Evolutionary conservation across 2,329 filamentous ascomycete genomes (phyloP), one percentile per base, ranked within the genome.

Genomic region (Diaporthe sp.): DNA sequence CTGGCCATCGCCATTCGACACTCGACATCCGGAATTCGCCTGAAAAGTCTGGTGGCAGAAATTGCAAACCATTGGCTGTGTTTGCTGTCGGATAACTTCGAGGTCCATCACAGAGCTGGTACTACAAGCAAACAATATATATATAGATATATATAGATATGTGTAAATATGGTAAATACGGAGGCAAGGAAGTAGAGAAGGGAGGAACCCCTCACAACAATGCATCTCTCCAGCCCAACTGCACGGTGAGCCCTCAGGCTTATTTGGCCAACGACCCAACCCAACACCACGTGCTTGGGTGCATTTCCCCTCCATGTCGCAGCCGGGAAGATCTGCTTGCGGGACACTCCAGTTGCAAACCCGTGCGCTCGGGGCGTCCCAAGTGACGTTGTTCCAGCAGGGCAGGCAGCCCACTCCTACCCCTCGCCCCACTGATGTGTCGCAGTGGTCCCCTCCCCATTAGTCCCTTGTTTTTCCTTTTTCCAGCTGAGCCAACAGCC

Each of bases 291-390:
- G 42, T 66, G 61, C 61, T 19, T 32, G 13, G 42, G 17, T 50
- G 15, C 22, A 17, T 22, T 22, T 2, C 19, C 42, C 27, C 19
- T 22, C 17, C 61, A 66, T 50, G 42, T n/a, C 30, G 30, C 27
- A 42, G 42, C 42, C 42, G 30, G 25, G 61, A 66, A 66, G 27
- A 25, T 51, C 25, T 50, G 61, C 27, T 37, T 66, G 61, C 61
- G 61, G 37, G 61, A 66, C 61, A 66, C 61, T 65, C 19, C 44
- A 17, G 61, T 66, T 66, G 61, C 61, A 66, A 66, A 66, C 61
- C 42, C 22, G 3, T 25, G n/a, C 56, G 59, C 59, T 63, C 37
- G 35, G 35, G 58, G 58, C 58, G 37, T 8, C 59, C 25, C 39
- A 63, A 30, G 59, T 63, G 59, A 63, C 59, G 39, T 63, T 32